A percentile compares a stretch with the other conserved stretches of the same genome.
These are phyloP conservation scores for Graphiopsis chlorocephala DNA, from an alignment of 2,329 filamentous ascomycete species.

Conservation along the genomic window DNA sequence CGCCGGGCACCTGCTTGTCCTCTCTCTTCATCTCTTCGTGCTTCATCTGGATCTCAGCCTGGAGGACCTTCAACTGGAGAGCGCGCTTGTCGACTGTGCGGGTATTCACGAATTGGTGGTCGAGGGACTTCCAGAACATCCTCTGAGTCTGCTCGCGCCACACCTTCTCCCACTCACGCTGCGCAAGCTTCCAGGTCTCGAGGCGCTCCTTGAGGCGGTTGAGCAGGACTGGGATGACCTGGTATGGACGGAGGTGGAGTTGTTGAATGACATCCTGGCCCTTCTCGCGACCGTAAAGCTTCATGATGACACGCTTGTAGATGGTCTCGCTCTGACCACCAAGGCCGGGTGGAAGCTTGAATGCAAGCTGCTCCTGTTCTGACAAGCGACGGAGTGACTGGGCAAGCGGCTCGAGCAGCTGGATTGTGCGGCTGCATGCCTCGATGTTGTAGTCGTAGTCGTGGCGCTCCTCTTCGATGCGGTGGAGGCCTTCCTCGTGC, in stretches of 20 bases:
- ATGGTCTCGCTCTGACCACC: conserved; percentile 94
- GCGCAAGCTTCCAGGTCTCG: conserved; percentile 95
- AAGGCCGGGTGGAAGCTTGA: conserved; percentile 77
- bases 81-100: conserved; percentile 85
- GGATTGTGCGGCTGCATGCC: conserved; percentile 89
- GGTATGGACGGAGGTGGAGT: conserved; percentile 78
- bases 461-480: conserved; percentile 96
- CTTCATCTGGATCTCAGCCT: conserved; percentile 86
- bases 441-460: conserved; percentile 99
- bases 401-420: conserved; percentile 89
- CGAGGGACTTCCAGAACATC: conserved; percentile 93
- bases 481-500: conserved; percentile 88
- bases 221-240: conserved; percentile 83
- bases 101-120: conserved; percentile 90
- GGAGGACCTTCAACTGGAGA: conserved; percentile 87
- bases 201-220: conserved; percentile 91
- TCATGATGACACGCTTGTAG: conserved; percentile 95
- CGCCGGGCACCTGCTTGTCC: conserved; percentile 27
- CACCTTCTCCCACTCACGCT: conserved; percentile 98
- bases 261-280: conserved; percentile 83
- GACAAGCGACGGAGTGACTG: conserved; percentile 83
- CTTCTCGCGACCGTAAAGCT: conserved; percentile 84
- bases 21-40: conserved; percentile 84
- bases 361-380: conserved; percentile 61
- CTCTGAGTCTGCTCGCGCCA: conserved; percentile 95